Conservation (phyloP, 345 rosid genomes). For the Hevea brasiliensis region DNA sequence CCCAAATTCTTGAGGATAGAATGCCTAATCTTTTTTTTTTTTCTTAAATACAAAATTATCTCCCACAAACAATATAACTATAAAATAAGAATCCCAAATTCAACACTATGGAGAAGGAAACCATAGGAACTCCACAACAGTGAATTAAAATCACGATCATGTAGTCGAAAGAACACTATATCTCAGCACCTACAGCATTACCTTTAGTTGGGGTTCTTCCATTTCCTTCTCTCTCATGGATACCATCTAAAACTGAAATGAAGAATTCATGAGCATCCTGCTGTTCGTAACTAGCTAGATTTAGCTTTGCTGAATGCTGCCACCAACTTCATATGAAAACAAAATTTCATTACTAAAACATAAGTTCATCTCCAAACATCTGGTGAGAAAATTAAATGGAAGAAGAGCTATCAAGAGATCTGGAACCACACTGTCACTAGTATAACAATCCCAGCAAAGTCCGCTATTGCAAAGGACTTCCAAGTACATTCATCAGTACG, state of each 20-base stretch:
- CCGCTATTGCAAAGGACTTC: constrained; percentile 5
- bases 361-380: constrained; percentile 17
- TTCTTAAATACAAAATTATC: not conserved
- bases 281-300: constrained; percentile 35
- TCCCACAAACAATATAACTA: not conserved
- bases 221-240: constrained; percentile 29
- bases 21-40: not conserved
- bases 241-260: constrained; percentile 31
- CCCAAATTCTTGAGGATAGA: not conserved
- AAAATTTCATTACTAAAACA: constrained; percentile 21
- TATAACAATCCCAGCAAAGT: constrained; percentile 3
- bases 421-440: not conserved
- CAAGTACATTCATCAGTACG: not conserved
- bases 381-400: constrained; percentile 1
- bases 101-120: not conserved
- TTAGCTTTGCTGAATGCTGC: constrained; percentile 34
- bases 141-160: not conserved
- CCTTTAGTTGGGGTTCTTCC: constrained; percentile 21
- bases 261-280: constrained; percentile 40
- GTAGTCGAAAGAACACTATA: not conserved
- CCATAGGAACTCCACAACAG: not conserved
- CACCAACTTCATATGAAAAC: constrained; percentile 36
- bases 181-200: constrained; percentile 9
- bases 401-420: constrained; percentile 5
- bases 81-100: not conserved